A percentile compares a stretch with the other conserved stretches of the same genome.
Conservation (phyloP, 1,139 yeast genomes). For the Neolecta irregularis region DNA sequence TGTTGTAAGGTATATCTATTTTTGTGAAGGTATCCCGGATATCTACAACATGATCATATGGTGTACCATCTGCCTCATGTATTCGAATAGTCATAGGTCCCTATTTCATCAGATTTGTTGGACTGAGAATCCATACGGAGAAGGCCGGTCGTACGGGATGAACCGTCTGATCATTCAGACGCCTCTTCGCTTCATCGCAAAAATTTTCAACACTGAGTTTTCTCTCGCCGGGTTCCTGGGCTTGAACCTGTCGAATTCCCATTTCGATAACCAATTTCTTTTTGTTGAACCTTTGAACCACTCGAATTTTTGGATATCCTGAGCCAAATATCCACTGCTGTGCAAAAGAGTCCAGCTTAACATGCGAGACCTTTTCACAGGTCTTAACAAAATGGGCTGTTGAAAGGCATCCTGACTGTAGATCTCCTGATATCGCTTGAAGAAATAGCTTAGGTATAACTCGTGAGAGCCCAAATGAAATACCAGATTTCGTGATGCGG, state of each 20-base stretch:
- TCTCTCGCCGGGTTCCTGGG: constrained; percentile 36
- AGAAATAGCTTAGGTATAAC: constrained; percentile 81
- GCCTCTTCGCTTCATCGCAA: constrained; percentile 28
- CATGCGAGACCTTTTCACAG: constrained; percentile 87
- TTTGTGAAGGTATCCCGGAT: constrained; percentile 73
- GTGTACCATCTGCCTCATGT: constrained; percentile 98
- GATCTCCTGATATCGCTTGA: constrained; percentile 92
- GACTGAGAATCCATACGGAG: constrained; percentile 12
- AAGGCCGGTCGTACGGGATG: constrained; percentile 21
- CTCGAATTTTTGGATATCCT: constrained; percentile 78
- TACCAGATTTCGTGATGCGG: constrained; percentile 90
- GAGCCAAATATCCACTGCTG: constrained; percentile 86
- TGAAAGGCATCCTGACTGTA: constrained; percentile 61
- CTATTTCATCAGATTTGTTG: constrained; percentile 2
- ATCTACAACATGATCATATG: constrained; percentile 93
- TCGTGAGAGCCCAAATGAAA: constrained; percentile 79
- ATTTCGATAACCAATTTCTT: constrained; percentile 88
- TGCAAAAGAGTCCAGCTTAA: constrained; percentile 66
- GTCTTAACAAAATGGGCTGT: constrained; percentile 77
- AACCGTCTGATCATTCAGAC: constrained; percentile 19
- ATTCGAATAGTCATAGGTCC: constrained; percentile 96
- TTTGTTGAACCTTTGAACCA: constrained; percentile 83
- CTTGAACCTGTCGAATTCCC: constrained; percentile 83
- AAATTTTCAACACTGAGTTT: constrained; percentile 28
- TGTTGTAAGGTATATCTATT: constrained; percentile 85